Evolutionary conservation across 176 grass and related monocot species (phyloP).

Genomic region (Thalia dealbata): DNA sequence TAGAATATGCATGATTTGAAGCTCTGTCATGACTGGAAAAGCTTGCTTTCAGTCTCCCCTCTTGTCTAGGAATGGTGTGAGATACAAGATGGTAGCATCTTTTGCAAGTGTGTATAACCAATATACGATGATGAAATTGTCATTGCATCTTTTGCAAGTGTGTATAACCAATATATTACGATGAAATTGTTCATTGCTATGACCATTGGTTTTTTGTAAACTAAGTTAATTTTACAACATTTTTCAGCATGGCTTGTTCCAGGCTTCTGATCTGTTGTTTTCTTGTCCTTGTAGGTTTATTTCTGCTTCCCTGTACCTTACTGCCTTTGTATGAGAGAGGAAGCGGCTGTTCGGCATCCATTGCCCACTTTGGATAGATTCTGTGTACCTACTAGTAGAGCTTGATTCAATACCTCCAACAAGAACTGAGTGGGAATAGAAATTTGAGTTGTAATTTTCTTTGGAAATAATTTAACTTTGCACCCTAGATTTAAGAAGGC

Average conservation of each 20-base stretch:
- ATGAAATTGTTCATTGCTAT: not conserved
- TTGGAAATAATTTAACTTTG: not conserved
- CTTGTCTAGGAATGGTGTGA: too few relatives aligned
- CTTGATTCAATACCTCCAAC: not conserved
- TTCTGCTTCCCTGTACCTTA: not conserved
- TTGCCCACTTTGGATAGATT: not conserved
- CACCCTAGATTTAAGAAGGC: not conserved
- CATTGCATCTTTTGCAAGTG: not conserved
- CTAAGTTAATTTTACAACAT: not conserved
- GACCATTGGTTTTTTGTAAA: not conserved
- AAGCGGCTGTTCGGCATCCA: not conserved
- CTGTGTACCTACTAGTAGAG: not conserved
- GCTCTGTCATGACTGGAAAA: too few relatives aligned
- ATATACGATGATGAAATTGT: too few relatives aligned
- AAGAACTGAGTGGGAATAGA: too few relatives aligned
- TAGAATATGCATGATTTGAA: too few relatives aligned
- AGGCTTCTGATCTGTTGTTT: not conserved
- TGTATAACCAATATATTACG: too few relatives aligned
- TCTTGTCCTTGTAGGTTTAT: constrained; percentile 14
- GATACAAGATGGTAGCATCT: too few relatives aligned
- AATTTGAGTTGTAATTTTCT: not conserved
- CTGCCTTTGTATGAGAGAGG: constrained; percentile 4
- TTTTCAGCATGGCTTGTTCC: not conserved
- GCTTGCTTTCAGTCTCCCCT: too few relatives aligned
- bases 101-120: too few relatives aligned